Evolutionary conservation across 176 grass and related monocot species (phyloP).

Genomic region (Miscanthus lutarioriparius): DNA sequence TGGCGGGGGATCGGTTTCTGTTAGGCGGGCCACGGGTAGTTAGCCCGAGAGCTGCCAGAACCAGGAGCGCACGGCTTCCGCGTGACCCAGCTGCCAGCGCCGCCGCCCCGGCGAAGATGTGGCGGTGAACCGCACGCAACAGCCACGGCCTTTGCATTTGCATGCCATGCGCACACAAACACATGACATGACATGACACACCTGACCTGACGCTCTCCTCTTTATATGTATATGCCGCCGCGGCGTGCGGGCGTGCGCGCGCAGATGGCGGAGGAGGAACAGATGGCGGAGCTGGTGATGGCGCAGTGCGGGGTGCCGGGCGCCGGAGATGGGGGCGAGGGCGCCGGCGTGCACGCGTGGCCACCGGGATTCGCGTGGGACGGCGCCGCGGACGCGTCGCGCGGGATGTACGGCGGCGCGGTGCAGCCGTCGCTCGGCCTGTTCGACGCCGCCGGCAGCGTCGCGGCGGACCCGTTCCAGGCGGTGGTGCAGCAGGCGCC

Average conservation of each 20-base stretch:
- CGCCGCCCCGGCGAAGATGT: slow-evolving; percentile 5
- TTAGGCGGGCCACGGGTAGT: slow-evolving; percentile 31
- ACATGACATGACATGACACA: slow-evolving; percentile 9
- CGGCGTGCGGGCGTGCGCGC: not conserved
- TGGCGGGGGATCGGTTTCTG: not conserved
- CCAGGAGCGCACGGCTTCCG: slow-evolving; percentile 26
- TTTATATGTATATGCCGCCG: not conserved
- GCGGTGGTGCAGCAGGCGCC: slow-evolving; percentile 18
- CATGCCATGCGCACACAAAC: slow-evolving; percentile 25
- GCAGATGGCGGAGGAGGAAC: slow-evolving; percentile 78
- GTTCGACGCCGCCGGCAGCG: slow-evolving; percentile 26
- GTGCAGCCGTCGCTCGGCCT: slow-evolving; percentile 32
- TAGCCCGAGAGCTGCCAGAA: slow-evolving; percentile 8
- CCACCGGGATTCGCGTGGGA: slow-evolving; percentile 55
- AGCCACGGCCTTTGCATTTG: slow-evolving; percentile 53
- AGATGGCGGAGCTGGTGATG: slow-evolving; percentile 78
- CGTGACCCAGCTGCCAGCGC: slow-evolving; percentile 35
- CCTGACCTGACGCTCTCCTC: not conserved
- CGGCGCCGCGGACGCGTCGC: slow-evolving; percentile 33
- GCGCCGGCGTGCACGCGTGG: slow-evolving; percentile 29
- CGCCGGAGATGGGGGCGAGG: not conserved
- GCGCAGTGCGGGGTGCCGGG: slow-evolving; percentile 55
- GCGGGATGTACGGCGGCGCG: slow-evolving; percentile 34
- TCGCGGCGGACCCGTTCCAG: slow-evolving; percentile 36
- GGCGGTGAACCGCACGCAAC: slow-evolving; percentile 39